Evolutionary conservation across 768 basidiomycete species (phyloP).

Genomic region (Russula sp.): DNA sequence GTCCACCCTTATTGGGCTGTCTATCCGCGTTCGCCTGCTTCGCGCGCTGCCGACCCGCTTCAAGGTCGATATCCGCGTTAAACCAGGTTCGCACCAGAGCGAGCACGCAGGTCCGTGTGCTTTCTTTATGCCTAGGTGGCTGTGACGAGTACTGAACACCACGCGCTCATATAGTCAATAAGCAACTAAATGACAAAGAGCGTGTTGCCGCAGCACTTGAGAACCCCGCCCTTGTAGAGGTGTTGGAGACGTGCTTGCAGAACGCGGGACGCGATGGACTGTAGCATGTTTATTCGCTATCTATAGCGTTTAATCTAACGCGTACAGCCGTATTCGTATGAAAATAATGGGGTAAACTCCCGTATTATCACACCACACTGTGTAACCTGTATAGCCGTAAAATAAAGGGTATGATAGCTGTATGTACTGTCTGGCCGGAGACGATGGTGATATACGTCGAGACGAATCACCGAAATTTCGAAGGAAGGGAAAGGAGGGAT

Average conservation of each 20-base stretch:
- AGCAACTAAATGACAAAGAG: constrained; percentile 98
- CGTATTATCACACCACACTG: not conserved
- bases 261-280: constrained; percentile 15
- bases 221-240: constrained; percentile 78
- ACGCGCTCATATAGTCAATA: constrained; percentile 63
- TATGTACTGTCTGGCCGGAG: constrained; percentile 15
- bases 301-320: not conserved
- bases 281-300: not conserved
- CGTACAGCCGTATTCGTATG: not conserved
- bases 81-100: constrained; percentile 94
- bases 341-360: not conserved
- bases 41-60: constrained; percentile 87
- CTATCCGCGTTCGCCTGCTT: constrained; percentile 87
- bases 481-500: not conserved
- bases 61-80: constrained; percentile 90
- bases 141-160: not conserved
- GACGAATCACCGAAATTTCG: not conserved
- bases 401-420: constrained; percentile 13
- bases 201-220: constrained; percentile 95
- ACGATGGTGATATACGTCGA: not conserved
- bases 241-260: constrained; percentile 73
- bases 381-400: not conserved
- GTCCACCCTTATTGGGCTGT: constrained; percentile 96
- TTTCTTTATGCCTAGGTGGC: not conserved
- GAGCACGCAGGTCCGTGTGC: constrained; percentile 68